phyloP scores from a whole-genome alignment of 352 stramenopile genomes.

The Globisporangium splendens region DNA sequence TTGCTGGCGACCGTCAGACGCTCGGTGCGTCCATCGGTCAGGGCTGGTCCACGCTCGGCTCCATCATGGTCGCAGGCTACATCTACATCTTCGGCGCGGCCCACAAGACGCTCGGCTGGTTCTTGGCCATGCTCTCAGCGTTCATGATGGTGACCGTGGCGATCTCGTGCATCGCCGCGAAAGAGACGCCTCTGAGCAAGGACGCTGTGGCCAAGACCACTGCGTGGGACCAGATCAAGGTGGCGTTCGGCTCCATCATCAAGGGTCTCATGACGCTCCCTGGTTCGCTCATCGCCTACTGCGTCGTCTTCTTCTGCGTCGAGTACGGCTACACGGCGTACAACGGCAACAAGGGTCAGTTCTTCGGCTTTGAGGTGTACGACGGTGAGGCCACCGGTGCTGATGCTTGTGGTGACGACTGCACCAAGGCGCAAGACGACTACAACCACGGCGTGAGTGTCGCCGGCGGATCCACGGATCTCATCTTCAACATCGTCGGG shows the following conservation, averaged over 20 bases:
- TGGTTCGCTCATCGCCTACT: too few relatives aligned
- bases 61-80: constrained; percentile 28
- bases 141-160: constrained; percentile 14
- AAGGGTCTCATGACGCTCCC: constrained; percentile 10
- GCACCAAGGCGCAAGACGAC: too few relatives aligned
- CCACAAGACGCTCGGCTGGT: constrained; percentile 19
- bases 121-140: constrained; percentile 27
- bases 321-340: too few relatives aligned
- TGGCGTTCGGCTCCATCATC: constrained; percentile 9
- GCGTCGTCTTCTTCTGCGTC: too few relatives aligned
- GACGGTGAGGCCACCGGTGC: too few relatives aligned
- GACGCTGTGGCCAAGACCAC: neutral
- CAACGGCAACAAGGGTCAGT: too few relatives aligned
- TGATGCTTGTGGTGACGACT: too few relatives aligned
- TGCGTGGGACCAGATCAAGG: neutral
- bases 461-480: too few relatives aligned
- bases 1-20: constrained; percentile 26
- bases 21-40: constrained; percentile 19
- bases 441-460: too few relatives aligned
- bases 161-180: constrained; percentile 14
- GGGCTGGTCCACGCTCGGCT: constrained; percentile 23
- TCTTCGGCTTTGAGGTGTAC: too few relatives aligned
- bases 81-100: constrained; percentile 29
- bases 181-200: constrained; percentile 11
- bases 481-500: too few relatives aligned